A percentile compares a stretch with the other conserved stretches of the same genome.
Evolutionary conservation across 1,284 basidiomycete species (phyloP).

Genomic region (Salmacisia buchloeana): DNA sequence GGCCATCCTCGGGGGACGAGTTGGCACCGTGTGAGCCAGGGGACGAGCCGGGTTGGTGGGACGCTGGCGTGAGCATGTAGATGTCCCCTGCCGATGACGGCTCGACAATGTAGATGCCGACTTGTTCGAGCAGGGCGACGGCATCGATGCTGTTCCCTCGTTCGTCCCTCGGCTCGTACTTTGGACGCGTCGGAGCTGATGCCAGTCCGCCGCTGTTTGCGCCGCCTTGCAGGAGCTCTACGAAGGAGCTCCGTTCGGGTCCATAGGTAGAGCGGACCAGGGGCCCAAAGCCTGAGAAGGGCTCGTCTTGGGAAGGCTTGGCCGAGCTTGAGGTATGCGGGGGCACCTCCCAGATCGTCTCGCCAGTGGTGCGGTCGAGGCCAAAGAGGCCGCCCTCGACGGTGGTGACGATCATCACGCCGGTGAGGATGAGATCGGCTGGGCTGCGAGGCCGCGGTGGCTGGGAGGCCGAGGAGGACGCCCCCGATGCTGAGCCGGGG

Average conservation of each 20-base stretch:
- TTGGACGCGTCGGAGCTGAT: conserved; percentile 16
- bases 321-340: conserved; percentile 10
- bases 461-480: background rate
- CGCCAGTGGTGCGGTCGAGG: conserved; percentile 70
- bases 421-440: conserved; percentile 61
- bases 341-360: conserved; percentile 32
- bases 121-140: conserved; percentile 55
- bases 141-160: conserved; percentile 14
- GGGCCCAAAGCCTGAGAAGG: conserved; percentile 24
- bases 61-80: conserved; percentile 64
- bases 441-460: background rate
- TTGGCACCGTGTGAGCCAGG: too few relatives aligned
- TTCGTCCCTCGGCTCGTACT: background rate
- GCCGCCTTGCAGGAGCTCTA: conserved; percentile 20
- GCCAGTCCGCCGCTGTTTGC: background rate
- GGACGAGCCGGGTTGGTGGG: too few relatives aligned
- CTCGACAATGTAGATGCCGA: conserved; percentile 81
- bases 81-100: conserved; percentile 77
- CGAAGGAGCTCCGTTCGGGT: conserved; percentile 31
- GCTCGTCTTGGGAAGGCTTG: conserved; percentile 14
- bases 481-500: too few relatives aligned
- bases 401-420: conserved; percentile 74
- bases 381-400: conserved; percentile 88
- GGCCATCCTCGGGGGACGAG: too few relatives aligned
- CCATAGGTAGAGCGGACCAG: conserved; percentile 39